Conservation (phyloP, 2,329 filamentous ascomycete genomes). For the Beauveria sp. region DNA sequence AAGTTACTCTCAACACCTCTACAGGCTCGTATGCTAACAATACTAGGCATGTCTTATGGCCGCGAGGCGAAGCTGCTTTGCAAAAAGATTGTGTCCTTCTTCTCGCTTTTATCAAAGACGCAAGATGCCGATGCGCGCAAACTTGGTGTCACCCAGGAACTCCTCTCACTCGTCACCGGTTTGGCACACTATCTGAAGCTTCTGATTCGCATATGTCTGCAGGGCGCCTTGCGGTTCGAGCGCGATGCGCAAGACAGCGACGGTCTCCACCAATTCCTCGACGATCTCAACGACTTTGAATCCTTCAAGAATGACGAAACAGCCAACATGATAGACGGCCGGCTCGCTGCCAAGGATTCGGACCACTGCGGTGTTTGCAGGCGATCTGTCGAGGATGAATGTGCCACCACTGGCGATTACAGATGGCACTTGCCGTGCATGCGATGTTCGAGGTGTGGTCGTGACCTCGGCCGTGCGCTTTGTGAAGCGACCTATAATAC, state of each 20-base stretch:
- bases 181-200: constrained; percentile 96
- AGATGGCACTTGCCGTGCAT: constrained; percentile 83
- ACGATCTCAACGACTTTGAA: constrained; percentile 79
- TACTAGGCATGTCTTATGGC: constrained; percentile 73
- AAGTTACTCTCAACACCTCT: constrained; percentile 21
- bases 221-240: constrained; percentile 85
- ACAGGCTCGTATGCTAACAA: neutral
- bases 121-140: constrained; percentile 86
- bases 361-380: constrained; percentile 79
- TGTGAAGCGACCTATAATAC: constrained; percentile 65
- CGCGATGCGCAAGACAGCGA: constrained; percentile 68
- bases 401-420: constrained; percentile 63
- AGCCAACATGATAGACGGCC: constrained; percentile 56
- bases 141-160: constrained; percentile 90
- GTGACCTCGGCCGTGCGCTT: constrained; percentile 60
- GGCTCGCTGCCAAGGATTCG: constrained; percentile 65
- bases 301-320: constrained; percentile 61
- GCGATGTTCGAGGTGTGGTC: constrained; percentile 58
- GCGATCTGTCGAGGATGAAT: constrained; percentile 91
- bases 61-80: constrained; percentile 98
- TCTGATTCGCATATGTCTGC: constrained; percentile 91
- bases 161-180: constrained; percentile 94
- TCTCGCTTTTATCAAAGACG: constrained; percentile 86
- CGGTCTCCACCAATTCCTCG: constrained; percentile 74
- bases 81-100: constrained; percentile 98